Conservation (phyloP, 2,329 filamentous ascomycete genomes). For the Colletotrichum falcatum region DNA sequence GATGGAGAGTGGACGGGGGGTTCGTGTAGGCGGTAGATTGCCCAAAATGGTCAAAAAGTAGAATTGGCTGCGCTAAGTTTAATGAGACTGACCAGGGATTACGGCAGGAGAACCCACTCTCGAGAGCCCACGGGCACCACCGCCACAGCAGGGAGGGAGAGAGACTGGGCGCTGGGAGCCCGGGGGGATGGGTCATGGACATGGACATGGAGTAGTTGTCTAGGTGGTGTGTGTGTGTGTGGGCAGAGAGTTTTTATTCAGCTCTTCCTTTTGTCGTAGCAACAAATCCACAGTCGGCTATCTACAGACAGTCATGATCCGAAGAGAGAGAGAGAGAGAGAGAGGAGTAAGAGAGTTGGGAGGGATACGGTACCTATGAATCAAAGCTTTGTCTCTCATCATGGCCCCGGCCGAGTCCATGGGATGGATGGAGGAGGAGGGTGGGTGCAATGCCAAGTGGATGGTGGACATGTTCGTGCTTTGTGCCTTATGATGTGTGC, state of each 20-base stretch:
- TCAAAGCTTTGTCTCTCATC: slow-evolving; percentile 1
- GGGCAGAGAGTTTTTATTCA: neutral
- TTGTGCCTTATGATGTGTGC: slow-evolving; percentile 14
- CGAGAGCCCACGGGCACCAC: slow-evolving; percentile 25
- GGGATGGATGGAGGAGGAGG: slow-evolving; percentile 1
- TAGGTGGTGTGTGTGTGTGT: neutral
- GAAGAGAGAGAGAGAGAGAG: neutral
- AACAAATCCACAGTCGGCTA: neutral
- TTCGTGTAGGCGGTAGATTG: slow-evolving; percentile 50
- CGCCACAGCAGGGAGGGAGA: neutral
- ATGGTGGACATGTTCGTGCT: neutral
- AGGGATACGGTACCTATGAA: neutral
- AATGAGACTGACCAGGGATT: slow-evolving; percentile 52
- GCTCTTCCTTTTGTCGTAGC: neutral
- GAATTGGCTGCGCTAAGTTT: slow-evolving; percentile 57
- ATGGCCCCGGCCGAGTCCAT: neutral
- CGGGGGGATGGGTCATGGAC: slow-evolving; percentile 41
- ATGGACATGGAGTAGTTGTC: neutral
- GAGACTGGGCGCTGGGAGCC: slow-evolving; percentile 29
- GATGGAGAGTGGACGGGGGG: slow-evolving; percentile 44
- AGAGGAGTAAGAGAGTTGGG: neutral
- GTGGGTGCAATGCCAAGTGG: neutral
- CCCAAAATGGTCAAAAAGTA: slow-evolving; percentile 50
- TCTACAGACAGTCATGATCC: neutral
- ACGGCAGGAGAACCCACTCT: slow-evolving; percentile 31